Evolutionary conservation across 192 early-diverging fungal species (phyloP).

Genomic region (Mortierella antarctica): DNA sequence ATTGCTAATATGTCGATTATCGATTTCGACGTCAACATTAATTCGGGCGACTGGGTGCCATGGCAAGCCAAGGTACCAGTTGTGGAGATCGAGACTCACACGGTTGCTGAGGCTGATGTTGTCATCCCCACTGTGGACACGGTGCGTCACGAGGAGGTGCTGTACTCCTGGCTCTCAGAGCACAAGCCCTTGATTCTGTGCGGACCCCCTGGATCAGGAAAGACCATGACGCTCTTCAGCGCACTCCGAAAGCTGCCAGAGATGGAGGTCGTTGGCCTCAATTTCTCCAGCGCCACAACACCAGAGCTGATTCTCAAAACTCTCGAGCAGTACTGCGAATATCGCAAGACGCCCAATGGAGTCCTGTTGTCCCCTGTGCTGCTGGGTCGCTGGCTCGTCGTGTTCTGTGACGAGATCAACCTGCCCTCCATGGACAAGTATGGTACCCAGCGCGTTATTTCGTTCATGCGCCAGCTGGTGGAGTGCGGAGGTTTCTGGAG

Average conservation of each 20-base stretch:
- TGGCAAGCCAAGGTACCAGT: conserved; percentile 92
- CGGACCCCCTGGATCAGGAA: conserved; percentile 99
- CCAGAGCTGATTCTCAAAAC: conserved; percentile 95
- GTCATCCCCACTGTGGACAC: conserved; percentile 99
- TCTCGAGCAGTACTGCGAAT: conserved; percentile 99
- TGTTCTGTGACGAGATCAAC: conserved; percentile 99
- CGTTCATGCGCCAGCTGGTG: conserved; percentile 94
- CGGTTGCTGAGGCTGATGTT: conserved; percentile 89
- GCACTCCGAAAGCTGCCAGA: conserved; percentile 93
- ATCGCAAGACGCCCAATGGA: conserved; percentile 93
- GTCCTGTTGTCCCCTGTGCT: conserved; percentile 84
- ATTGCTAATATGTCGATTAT: conserved; percentile 69
- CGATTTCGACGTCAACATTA: conserved; percentile 90
- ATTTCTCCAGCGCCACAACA: conserved; percentile 98
- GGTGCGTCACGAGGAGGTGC: conserved; percentile 94
- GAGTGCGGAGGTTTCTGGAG: conserved; percentile 98
- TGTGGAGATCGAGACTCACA: conserved; percentile 95
- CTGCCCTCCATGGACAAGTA: conserved; percentile 96
- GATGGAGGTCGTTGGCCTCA: conserved; percentile 97
- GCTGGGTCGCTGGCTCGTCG: conserved; percentile 93
- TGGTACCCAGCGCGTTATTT: conserved; percentile 97
- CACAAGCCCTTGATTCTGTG: conserved; percentile 96
- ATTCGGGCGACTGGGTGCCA: conserved; percentile 87
- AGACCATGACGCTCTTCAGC: conserved; percentile 99
- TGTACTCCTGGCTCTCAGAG: conserved; percentile 96